These are phyloP conservation scores for Paramecium sonneborni DNA, from an alignment of 73 alveolate species.

Conservation along the genomic window DNA sequence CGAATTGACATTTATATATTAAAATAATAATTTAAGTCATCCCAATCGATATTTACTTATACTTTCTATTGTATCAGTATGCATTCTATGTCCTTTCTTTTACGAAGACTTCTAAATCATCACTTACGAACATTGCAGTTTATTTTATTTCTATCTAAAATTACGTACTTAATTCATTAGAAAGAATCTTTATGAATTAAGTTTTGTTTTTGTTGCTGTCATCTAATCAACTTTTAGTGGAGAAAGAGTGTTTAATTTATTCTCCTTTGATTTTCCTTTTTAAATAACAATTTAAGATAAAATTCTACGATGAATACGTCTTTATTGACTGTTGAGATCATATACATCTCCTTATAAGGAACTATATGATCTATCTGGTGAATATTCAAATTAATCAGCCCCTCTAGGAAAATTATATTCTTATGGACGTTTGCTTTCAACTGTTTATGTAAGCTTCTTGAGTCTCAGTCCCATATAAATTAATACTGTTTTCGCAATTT, in stretches of 20 bases:
- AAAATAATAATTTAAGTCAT: background rate
- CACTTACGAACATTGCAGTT: background rate
- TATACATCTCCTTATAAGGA: conserved; percentile 3
- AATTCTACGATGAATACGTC: conserved; percentile 23
- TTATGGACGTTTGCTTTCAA: background rate
- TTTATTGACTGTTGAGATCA: background rate
- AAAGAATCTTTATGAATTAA: background rate
- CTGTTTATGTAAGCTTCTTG: background rate
- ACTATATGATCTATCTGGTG: conserved; percentile 43
- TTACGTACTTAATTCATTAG: background rate
- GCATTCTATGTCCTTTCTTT: background rate
- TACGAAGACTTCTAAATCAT: background rate
- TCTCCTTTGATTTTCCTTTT: background rate
- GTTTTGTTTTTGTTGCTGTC: background rate
- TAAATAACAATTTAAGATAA: background rate
- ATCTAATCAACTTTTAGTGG: background rate
- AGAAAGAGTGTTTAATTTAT: background rate
- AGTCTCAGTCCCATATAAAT: conserved; percentile 10
- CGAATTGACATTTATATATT: conserved; percentile 15
- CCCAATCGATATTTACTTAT: conserved; percentile 32
- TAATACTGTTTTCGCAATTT: background rate
- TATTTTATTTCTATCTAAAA: background rate
- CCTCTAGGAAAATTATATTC: background rate
- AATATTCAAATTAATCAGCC: background rate
- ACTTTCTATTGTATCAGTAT: background rate